These are phyloP conservation scores for Halenospora varia DNA, from an alignment of 495 filamentous ascomycete species.

Conservation along the genomic window DNA sequence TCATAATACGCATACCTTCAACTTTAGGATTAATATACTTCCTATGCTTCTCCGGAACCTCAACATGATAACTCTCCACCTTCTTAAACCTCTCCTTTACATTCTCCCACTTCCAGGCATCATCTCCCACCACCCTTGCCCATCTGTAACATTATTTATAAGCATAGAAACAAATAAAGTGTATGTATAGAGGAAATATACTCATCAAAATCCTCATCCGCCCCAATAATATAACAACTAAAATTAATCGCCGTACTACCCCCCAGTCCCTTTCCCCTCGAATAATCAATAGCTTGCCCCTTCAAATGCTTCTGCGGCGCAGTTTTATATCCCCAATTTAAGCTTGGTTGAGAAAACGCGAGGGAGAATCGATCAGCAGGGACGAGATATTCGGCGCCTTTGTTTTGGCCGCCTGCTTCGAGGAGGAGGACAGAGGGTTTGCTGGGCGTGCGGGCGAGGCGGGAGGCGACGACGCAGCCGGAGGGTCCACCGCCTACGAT, in stretches of 20 bases:
- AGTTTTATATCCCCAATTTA: constrained; percentile 63
- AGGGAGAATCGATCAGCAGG: constrained; percentile 47
- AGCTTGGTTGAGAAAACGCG: constrained; percentile 39
- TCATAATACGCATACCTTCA: constrained; percentile 26
- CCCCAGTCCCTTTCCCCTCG: constrained; percentile 55
- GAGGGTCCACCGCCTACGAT: constrained; percentile 57
- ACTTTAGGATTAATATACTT: constrained; percentile 32
- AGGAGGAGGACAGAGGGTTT: constrained; percentile 51
- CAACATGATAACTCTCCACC: constrained; percentile 49
- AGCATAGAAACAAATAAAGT: neutral
- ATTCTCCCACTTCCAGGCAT: constrained; percentile 46
- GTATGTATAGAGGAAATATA: constrained; percentile 15
- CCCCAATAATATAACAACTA: constrained; percentile 51
- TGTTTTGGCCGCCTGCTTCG: constrained; percentile 51
- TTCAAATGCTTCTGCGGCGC: constrained; percentile 47
- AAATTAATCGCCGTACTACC: constrained; percentile 64
- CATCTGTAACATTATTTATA: no score
- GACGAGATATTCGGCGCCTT: constrained; percentile 40
- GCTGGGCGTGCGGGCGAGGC: constrained; percentile 39
- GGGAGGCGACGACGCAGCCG: constrained; percentile 45
- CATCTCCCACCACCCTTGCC: constrained; percentile 34
- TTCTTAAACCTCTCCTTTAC: constrained; percentile 44
- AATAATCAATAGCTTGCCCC: constrained; percentile 49
- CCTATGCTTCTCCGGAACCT: constrained; percentile 30
- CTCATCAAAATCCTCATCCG: constrained; percentile 56